A percentile compares a stretch with the other conserved stretches of the same genome.
Evolutionary conservation across 192 early-diverging fungal species (phyloP).

Genomic region (Coemansia sp.): DNA sequence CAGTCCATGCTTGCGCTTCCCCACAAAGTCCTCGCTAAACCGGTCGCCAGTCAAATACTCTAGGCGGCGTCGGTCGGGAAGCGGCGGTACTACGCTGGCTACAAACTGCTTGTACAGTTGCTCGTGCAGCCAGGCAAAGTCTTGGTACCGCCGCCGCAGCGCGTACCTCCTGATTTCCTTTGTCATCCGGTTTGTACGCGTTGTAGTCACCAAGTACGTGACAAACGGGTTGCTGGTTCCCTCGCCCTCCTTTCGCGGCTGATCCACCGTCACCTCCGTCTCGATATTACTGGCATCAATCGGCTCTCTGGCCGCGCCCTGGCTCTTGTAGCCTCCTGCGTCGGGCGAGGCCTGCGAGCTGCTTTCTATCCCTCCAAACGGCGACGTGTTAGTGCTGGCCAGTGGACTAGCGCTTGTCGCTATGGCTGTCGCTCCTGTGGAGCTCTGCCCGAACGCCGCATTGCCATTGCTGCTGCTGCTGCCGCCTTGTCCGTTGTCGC

Average conservation of each 20-base stretch:
- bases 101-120: slow-evolving; percentile 75
- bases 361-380: slow-evolving; percentile 18
- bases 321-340: slow-evolving; percentile 5
- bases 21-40: slow-evolving; percentile 91
- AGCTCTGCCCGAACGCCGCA: background rate
- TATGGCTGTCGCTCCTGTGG: background rate
- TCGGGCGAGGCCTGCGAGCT: slow-evolving; percentile 8
- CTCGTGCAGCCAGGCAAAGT: slow-evolving; percentile 90
- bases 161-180: slow-evolving; percentile 56
- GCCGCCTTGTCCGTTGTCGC: slow-evolving; percentile 25
- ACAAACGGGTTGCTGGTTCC: slow-evolving; percentile 80
- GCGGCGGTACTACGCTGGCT: slow-evolving; percentile 82
- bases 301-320: background rate
- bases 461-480: background rate
- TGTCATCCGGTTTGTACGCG: slow-evolving; percentile 23
- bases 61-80: slow-evolving; percentile 92
- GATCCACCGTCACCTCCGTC: slow-evolving; percentile 66
- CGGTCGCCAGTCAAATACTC: slow-evolving; percentile 96
- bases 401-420: slow-evolving; percentile 11
- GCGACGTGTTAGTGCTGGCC: slow-evolving; percentile 24
- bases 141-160: slow-evolving; percentile 90
- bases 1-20: slow-evolving; percentile 72
- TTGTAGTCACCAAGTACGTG: slow-evolving; percentile 80
- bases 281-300: slow-evolving; percentile 21
- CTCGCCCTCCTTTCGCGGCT: slow-evolving; percentile 91